Evolutionary conservation across 2,329 filamentous ascomycete species (phyloP).

Genomic region (Lachnellula willkommii): DNA sequence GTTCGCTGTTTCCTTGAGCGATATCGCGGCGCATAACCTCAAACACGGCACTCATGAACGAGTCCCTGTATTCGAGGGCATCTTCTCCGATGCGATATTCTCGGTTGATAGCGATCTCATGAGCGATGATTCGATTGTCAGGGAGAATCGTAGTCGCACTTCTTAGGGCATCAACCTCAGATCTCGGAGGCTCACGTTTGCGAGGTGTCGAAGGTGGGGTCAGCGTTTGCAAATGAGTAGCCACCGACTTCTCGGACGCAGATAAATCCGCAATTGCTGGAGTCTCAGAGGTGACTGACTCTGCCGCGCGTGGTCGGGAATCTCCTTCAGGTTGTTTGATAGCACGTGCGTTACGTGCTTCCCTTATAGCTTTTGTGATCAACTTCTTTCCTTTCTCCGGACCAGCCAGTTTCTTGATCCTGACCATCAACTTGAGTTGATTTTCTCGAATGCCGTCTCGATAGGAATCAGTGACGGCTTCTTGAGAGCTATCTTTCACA

Average conservation of each 20-base stretch:
- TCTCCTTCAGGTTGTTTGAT: constrained; percentile 64
- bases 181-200: constrained; percentile 13
- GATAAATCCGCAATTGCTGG: constrained; percentile 37
- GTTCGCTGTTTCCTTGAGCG: constrained; percentile 57
- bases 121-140: constrained; percentile 68
- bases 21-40: constrained; percentile 57
- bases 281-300: constrained; percentile 36
- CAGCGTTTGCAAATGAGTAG: constrained; percentile 42
- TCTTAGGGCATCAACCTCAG: constrained; percentile 27
- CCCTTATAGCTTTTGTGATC: constrained; percentile 68
- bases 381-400: constrained; percentile 64
- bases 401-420: constrained; percentile 74
- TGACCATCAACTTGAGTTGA: constrained; percentile 70
- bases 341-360: constrained; percentile 60
- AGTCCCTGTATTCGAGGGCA: constrained; percentile 55
- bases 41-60: constrained; percentile 52
- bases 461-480: constrained; percentile 70
- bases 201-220: constrained; percentile 50
- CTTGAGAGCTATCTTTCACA: constrained; percentile 71
- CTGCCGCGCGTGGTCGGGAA: constrained; percentile 58
- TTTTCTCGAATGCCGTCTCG: constrained; percentile 75
- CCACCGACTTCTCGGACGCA: constrained; percentile 37
- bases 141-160: constrained; percentile 50
- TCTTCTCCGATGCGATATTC: constrained; percentile 68
- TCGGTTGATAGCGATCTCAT: constrained; percentile 74